Base-by-base conservation (phyloP, 768 basidiomycete species). In the Kwoniella sp. region DNA sequence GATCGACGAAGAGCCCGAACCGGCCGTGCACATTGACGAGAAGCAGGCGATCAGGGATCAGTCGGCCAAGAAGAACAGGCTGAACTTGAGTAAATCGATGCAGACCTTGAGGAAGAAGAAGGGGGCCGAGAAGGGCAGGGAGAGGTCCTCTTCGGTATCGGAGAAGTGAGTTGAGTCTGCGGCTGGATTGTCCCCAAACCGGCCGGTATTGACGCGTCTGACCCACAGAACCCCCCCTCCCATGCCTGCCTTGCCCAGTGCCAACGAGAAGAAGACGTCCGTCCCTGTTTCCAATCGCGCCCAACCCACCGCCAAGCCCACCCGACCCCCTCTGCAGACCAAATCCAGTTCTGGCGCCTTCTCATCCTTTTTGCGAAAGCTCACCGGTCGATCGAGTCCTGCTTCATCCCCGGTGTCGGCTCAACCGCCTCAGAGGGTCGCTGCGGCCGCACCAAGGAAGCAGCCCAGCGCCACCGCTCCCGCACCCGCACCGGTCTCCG, bases 41-140 rank as follows among this genome's bases (percentile, higher is more conserved):
- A 19, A 38, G 19, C 19, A 38, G 37, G 8, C 15, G 37, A 38
- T 20, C 19, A 38, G 37, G 19, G 4, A 17, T 23, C 25, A 48
- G 33, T 27, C 33, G 10, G 32, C 46, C 7, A 54, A 54, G 31
- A 54, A 50, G 33, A 43, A 43, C 5, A 49, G 53, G 32, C 20
- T 59, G 37, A 59, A 54, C 26, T 20, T 59, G 19, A 54, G 52
- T 41, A 59, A 46, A 59, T 59, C 57, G 48, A 59, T 59, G 57
- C 52, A 54, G 42, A 48, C 45, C 10, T 22, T 59, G 3, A 54
- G 52, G 37, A 54, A 46, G 44, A 48, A 54, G 48, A 41, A 52
- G n/a, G 43, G 23, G 11, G 40, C 23, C 14, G 42, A 52, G 28
- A 41, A 26, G 10, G 46, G 53, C 5, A 44, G 55, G 34, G 55